phyloP scores from a whole-genome alignment of 225 moss, liverwort and hornwort genomes.

The Antitrichia curtipendula region DNA sequence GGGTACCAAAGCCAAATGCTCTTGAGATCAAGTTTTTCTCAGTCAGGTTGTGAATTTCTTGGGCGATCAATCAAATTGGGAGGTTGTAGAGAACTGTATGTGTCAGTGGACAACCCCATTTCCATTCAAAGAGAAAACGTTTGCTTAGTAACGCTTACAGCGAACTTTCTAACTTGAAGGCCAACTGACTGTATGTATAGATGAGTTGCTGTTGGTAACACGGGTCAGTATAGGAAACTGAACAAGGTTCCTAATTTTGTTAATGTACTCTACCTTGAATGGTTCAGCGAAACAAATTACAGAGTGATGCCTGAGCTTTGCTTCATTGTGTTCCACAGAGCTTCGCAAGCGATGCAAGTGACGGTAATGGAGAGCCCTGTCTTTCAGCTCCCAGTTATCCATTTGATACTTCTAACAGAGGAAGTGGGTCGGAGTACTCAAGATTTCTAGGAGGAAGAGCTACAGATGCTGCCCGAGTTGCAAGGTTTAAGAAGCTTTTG shows the following conservation, averaged over 20 bases:
- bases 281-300: background rate
- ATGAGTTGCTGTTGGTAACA: background rate
- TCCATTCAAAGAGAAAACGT: background rate
- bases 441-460: conserved; percentile 84
- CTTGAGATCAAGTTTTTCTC: background rate
- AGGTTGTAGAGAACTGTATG: background rate
- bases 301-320: background rate
- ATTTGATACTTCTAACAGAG: conserved; percentile 62
- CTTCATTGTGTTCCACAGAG: conserved; percentile 23
- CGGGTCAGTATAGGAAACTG: background rate
- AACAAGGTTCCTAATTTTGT: background rate
- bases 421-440: conserved; percentile 63
- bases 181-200: background rate
- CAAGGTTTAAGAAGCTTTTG: conserved; percentile 88
- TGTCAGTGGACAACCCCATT: background rate
- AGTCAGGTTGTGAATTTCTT: background rate
- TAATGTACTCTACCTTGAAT: background rate
- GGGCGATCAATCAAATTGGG: background rate
- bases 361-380: conserved; percentile 40
- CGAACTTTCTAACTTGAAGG: background rate
- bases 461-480: conserved; percentile 90
- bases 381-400: conserved; percentile 49
- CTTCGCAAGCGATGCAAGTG: conserved; percentile 62
- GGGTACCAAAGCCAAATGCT: background rate
- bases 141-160: background rate